Conservation (phyloP, 805 yeast species). For the Zygotorulaspora florentina region DNA sequence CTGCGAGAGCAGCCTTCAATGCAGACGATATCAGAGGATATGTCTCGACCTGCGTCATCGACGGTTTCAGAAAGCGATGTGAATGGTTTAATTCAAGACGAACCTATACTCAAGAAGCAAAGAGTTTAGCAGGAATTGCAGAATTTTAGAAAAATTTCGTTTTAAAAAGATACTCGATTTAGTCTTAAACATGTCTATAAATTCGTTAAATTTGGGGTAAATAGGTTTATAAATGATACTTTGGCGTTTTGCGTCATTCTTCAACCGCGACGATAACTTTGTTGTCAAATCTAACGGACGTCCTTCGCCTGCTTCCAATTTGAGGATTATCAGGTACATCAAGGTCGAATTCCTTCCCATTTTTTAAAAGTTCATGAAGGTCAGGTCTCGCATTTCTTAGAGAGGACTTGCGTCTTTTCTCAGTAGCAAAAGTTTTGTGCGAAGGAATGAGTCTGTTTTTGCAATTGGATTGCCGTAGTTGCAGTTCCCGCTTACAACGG, state of each 20-base stretch:
- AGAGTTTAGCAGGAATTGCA: slow-evolving; percentile 5
- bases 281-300: slow-evolving; percentile 64
- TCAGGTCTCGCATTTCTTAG: slow-evolving; percentile 36
- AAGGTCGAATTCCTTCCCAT: slow-evolving; percentile 46
- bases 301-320: slow-evolving; percentile 43
- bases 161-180: neutral
- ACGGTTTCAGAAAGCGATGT: slow-evolving; percentile 15
- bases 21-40: slow-evolving; percentile 8
- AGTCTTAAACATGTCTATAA: neutral
- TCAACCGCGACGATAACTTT: slow-evolving; percentile 51
- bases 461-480: slow-evolving; percentile 2
- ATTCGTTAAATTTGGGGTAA: slow-evolving; percentile 1
- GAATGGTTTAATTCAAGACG: slow-evolving; percentile 15
- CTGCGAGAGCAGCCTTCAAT: slow-evolving; percentile 7
- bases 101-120: slow-evolving; percentile 18
- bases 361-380: slow-evolving; percentile 46
- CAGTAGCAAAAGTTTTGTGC: neutral
- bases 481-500: slow-evolving; percentile 56
- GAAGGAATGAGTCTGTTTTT: neutral
- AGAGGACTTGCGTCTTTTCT: slow-evolving; percentile 30
- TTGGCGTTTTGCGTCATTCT: slow-evolving; percentile 14
- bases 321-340: slow-evolving; percentile 38
- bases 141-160: neutral
- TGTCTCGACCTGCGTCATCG: slow-evolving; percentile 11
- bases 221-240: slow-evolving; percentile 2